Evolutionary conservation across 371 early-diverging fungal genomes (phyloP), one percentile per base, ranked within the genome.

Genomic region (Circinella minor): DNA sequence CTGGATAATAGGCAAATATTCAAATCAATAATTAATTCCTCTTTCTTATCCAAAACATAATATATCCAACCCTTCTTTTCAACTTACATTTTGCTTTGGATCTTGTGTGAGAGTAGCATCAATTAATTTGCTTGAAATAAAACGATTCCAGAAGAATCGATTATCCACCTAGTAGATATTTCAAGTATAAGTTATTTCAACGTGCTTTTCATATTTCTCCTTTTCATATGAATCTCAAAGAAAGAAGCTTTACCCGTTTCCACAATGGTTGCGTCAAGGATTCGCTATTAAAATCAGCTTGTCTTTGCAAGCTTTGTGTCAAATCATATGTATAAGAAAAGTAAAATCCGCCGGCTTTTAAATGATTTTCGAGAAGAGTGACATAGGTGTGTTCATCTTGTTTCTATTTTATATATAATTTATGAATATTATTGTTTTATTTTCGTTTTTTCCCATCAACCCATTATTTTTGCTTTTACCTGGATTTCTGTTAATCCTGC

Each of bases 61-160:
- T 43, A 43, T 43, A 13, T 57, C 18, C 57, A 17, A 11, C 36
- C n/a, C n/a, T 46, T 18, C 20, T 63, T 59, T 67, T 43, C 43
- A 18, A 67, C 55, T 49, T 74, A 70, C 51, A 61, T 66, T 47
- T 38, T 65, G 64, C 37, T 48, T 55, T 4, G 34, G 36, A 11
- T 15, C 39, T 8, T 62, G 89, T 81, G 59, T 71, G 65, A 46
- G 43, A 1, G 84, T 74, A 39, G 85, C 78, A 2, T 90, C 89
- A 55, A 93, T 89, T 43, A 94, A 72, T 51, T 92, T 89, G 69
- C 83, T 77, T 36, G 87, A 84, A 54, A 95, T 77, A 67, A 86
- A 87, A 64, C 82, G 80, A 78, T 98, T 98, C 95, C 93, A 98
- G 75, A 93, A 96, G 78, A 96, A 98, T 51, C 95, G 86, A 18